Percentiles rank a stretch among this genome's conserved stretches.
Conservation (phyloP, 345 rosid species). For the Syzygium aromaticum region DNA sequence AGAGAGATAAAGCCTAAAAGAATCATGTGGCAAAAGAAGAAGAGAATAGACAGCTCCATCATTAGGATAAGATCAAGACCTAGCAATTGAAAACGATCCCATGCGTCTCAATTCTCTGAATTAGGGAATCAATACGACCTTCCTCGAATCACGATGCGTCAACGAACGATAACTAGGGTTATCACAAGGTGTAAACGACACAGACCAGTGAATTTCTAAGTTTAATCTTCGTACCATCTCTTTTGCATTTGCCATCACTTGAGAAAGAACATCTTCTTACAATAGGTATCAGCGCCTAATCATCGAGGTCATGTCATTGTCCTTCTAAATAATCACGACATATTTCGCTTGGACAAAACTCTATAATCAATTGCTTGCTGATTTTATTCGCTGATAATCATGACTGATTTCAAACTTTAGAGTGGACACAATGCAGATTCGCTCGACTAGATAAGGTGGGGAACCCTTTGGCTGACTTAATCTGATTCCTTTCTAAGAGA, state of each 20-base stretch:
- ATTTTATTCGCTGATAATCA: neutral
- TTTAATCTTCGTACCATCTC: neutral
- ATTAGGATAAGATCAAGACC: neutral
- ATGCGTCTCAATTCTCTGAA: neutral
- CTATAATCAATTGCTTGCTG: neutral
- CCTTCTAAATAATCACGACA: neutral
- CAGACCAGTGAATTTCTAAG: neutral
- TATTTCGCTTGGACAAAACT: neutral
- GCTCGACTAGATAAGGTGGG: neutral
- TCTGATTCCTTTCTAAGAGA: neutral
- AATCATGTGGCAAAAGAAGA: neutral
- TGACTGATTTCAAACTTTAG: neutral
- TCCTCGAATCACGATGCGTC: neutral
- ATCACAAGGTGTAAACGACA: neutral
- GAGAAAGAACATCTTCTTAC: neutral
- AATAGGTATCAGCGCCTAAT: neutral
- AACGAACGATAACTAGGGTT: neutral
- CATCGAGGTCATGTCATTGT: neutral
- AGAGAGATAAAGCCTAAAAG: neutral
- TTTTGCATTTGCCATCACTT: neutral
- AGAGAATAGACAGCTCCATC: neutral
- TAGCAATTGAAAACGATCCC: neutral
- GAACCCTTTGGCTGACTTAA: neutral
- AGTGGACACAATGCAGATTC: neutral
- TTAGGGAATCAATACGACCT: neutral